Percentiles rank a stretch among this genome's conserved stretches.
Conservation (phyloP, 73 alveolate genomes). For the Stentor coeruleus region DNA sequence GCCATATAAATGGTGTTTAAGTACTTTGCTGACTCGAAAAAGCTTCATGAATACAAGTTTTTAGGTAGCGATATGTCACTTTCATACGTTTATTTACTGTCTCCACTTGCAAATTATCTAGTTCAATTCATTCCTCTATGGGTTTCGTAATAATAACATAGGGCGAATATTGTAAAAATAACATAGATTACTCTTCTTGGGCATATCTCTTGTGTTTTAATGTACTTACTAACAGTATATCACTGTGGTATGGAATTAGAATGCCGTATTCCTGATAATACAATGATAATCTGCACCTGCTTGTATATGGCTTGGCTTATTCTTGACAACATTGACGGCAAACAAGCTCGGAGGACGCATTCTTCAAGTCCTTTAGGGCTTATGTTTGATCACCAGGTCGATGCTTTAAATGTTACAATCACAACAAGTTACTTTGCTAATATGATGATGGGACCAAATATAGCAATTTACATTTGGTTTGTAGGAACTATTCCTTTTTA, state of each 20-base stretch:
- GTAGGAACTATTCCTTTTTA: slow-evolving; percentile 36
- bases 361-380: slow-evolving; percentile 78
- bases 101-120: slow-evolving; percentile 31
- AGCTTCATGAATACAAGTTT: slow-evolving; percentile 25
- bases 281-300: not conserved
- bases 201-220: not conserved
- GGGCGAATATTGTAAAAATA: not conserved
- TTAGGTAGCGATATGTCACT: slow-evolving; percentile 35
- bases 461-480: not conserved
- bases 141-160: slow-evolving; percentile 28
- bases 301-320: slow-evolving; percentile 31
- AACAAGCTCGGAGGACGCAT: slow-evolving; percentile 76
- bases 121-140: slow-evolving; percentile 27
- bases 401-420: slow-evolving; percentile 37
- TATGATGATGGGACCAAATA: not conserved
- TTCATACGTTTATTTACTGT: slow-evolving; percentile 28
- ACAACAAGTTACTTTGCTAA: slow-evolving; percentile 16
- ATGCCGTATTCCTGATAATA: slow-evolving; percentile 11
- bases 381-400: slow-evolving; percentile 65
- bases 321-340: slow-evolving; percentile 83
- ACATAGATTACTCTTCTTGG: slow-evolving; percentile 7
- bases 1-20: not conserved
- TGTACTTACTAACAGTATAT: not conserved
- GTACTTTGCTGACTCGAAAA: not conserved
- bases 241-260: not conserved